Base-by-base conservation (phyloP, 1,284 basidiomycete species). In the Wallemia mellicola region DNA sequence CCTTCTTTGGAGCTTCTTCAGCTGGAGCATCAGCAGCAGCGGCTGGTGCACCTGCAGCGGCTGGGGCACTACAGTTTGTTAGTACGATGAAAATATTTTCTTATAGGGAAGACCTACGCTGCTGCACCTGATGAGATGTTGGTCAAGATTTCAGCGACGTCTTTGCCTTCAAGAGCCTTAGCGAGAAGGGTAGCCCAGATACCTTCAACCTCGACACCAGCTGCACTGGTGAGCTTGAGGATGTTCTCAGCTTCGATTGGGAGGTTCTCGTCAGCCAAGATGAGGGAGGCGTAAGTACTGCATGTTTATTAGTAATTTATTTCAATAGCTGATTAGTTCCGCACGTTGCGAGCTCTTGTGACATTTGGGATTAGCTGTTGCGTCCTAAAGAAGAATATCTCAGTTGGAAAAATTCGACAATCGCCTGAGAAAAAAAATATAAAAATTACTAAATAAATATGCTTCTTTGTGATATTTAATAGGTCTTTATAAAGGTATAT, bases 211-310 rank as follows among this genome's bases (percentile, higher is more conserved):
- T 95, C 88, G 63, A 86, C 77, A 63, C 75, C 74, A 61, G 92
- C 92, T 60, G 87, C 89, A 61, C 70, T 71, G 67, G 84, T 86
- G 68, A 96, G 73, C 60, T 86, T 75, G 67, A 77, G 64, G 71
- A 96, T 86, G 77, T 94, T 95, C 71, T 95, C 91, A 64, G 86
- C 73, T 87, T 94, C 67, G 71, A 98, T 95, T 77, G 96, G 92
- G 70, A 91, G 74, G 67, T 82, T 83, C 66, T 94, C 89, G 75
- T 95, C 89, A 67, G 89, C 89, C 71, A 95, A 86, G 76, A 94
- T 92, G 70, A 91, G 83, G 63, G 86, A 81, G 67, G 87, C 86
- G 75, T 89, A 89, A 66, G 88, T 86, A 62, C 38, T 48, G 38
- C 19, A n/a, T 7, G 28, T 17, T 7, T 30, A 17, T 7, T 17